Conservation (phyloP, 805 yeast species). For the Saccharomycopsis fodiens region DNA sequence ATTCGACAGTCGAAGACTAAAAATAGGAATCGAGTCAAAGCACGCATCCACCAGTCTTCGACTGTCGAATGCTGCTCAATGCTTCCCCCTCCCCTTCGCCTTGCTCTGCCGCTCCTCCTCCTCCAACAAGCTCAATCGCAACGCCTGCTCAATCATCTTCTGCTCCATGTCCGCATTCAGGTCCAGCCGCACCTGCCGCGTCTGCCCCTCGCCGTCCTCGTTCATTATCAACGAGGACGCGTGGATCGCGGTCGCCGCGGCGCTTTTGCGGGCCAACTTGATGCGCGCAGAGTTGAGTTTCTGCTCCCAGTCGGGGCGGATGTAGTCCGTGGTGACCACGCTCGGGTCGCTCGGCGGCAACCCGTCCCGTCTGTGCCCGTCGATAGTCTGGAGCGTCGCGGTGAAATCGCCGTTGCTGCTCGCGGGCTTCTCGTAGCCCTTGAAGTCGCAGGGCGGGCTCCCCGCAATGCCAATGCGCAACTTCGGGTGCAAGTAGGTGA, state of each 20-base stretch:
- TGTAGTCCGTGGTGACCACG: slow-evolving; percentile 72
- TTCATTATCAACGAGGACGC: slow-evolving; percentile 55
- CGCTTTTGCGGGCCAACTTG: slow-evolving; percentile 76
- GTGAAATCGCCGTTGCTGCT: slow-evolving; percentile 10
- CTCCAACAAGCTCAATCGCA: slow-evolving; percentile 64
- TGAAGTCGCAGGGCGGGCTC: slow-evolving; percentile 39
- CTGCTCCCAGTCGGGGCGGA: slow-evolving; percentile 90
- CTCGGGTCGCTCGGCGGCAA: slow-evolving; percentile 59
- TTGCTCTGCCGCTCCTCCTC: slow-evolving; percentile 46
- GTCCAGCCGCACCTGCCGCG: slow-evolving; percentile 22
- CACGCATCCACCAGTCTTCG: no score
- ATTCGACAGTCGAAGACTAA: no score
- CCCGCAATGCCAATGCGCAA: slow-evolving; percentile 53
- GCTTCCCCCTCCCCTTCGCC: no score
- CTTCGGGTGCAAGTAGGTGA: slow-evolving; percentile 65
- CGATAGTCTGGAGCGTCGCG: slow-evolving; percentile 10
- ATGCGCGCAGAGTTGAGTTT: slow-evolving; percentile 65
- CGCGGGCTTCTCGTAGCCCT: slow-evolving; percentile 1
- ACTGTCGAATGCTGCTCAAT: no score
- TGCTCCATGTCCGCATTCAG: slow-evolving; percentile 46
- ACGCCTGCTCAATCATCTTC: slow-evolving; percentile 78
- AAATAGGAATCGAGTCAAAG: no score
- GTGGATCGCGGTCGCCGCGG: slow-evolving; percentile 91
- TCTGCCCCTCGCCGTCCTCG: slow-evolving; percentile 15
- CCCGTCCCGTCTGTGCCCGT: slow-evolving; percentile 40